Percentiles rank a stretch among this genome's conserved stretches.
These are phyloP conservation scores for Cladophialophora immunda DNA, from an alignment of 2,329 filamentous ascomycete genomes.

Conservation along the genomic window DNA sequence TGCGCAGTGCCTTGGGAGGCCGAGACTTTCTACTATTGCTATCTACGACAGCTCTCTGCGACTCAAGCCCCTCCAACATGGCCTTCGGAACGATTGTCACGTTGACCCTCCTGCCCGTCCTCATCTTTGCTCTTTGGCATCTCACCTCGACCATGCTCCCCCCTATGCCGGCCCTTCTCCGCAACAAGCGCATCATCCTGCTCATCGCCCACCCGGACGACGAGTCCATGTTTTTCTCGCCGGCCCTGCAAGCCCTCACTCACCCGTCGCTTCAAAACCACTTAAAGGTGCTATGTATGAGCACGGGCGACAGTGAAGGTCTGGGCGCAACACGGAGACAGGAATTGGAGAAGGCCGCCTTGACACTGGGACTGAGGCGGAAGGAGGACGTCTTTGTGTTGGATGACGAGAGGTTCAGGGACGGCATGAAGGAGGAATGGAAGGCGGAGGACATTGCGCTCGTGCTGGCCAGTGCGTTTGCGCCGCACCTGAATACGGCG, in stretches of 20 bases:
- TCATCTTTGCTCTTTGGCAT: slow-evolving; percentile 40
- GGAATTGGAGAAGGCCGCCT: slow-evolving; percentile 82
- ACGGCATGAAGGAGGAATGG: slow-evolving; percentile 87
- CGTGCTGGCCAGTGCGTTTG: slow-evolving; percentile 77
- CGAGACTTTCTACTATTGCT: background rate
- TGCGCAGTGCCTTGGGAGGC: background rate
- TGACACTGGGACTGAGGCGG: slow-evolving; percentile 75
- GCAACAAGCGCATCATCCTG: slow-evolving; percentile 86
- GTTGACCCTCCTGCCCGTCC: slow-evolving; percentile 32
- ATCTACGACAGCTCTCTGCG: background rate
- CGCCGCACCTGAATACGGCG: slow-evolving; percentile 64
- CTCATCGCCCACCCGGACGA: slow-evolving; percentile 98
- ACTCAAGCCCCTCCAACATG: slow-evolving; percentile 14
- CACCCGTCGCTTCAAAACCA: slow-evolving; percentile 83
- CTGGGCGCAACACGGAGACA: slow-evolving; percentile 82
- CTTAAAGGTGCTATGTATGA: slow-evolving; percentile 92
- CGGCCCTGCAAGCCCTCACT: slow-evolving; percentile 84
- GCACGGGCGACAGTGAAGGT: slow-evolving; percentile 85
- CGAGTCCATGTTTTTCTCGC: slow-evolving; percentile 99
- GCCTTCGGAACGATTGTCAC: slow-evolving; percentile 28
- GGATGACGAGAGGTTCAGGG: slow-evolving; percentile 79
- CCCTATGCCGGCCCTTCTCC: slow-evolving; percentile 67
- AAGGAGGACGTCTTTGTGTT: slow-evolving; percentile 86
- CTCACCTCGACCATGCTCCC: slow-evolving; percentile 46
- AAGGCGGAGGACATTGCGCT: slow-evolving; percentile 72